Evolutionary conservation across 768 basidiomycete genomes (phyloP).

Genomic region (Solioccasus polychromus): DNA sequence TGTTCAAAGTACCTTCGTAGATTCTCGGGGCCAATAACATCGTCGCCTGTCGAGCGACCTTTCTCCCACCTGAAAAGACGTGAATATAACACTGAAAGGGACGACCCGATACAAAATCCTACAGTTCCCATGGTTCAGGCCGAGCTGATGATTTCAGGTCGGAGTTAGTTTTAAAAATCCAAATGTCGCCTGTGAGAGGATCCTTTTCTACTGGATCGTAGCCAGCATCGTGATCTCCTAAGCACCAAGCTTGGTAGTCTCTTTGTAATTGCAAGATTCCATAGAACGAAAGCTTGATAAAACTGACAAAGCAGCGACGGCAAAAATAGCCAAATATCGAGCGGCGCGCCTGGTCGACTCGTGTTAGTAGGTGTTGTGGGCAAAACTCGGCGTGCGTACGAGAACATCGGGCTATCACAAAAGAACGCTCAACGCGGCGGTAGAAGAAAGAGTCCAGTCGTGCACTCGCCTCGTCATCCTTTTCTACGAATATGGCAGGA

Average conservation of each 20-base stretch:
- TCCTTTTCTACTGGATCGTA: slow-evolving; percentile 53
- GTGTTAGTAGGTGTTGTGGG: slow-evolving; percentile 8
- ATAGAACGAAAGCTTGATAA: slow-evolving; percentile 71
- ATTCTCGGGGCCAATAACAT: slow-evolving; percentile 64
- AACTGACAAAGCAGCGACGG: slow-evolving; percentile 72
- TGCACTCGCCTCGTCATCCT: slow-evolving; percentile 49
- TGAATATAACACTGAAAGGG: neutral
- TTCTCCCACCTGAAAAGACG: slow-evolving; percentile 58
- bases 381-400: slow-evolving; percentile 15
- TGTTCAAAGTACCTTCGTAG: slow-evolving; percentile 82
- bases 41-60: slow-evolving; percentile 63
- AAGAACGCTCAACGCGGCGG: slow-evolving; percentile 8
- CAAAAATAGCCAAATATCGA: slow-evolving; percentile 82
- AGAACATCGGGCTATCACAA: slow-evolving; percentile 23
- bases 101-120: slow-evolving; percentile 19
- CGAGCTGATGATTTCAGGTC: slow-evolving; percentile 69
- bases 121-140: slow-evolving; percentile 59
- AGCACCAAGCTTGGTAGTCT: slow-evolving; percentile 66
- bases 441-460: slow-evolving; percentile 1
- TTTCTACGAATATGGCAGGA: slow-evolving; percentile 57
- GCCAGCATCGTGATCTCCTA: slow-evolving; percentile 44
- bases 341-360: slow-evolving; percentile 52
- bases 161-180: slow-evolving; percentile 57
- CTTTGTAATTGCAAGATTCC: slow-evolving; percentile 64
- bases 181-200: slow-evolving; percentile 45